phyloP scores from a whole-genome alignment of 768 basidiomycete genomes.

The Terana coerulea region DNA sequence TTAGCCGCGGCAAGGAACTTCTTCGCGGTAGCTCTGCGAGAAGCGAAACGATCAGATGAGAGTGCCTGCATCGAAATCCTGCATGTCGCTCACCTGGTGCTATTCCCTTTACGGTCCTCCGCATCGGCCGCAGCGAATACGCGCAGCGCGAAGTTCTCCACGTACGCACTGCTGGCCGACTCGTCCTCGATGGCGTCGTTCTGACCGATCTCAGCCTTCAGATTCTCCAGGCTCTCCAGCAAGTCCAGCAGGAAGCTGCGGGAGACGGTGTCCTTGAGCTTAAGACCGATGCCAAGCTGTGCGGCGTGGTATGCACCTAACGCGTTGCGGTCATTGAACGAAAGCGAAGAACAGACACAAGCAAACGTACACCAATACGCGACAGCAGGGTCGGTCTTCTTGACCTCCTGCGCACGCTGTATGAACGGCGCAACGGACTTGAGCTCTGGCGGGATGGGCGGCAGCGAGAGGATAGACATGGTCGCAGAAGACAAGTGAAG shows the following conservation, averaged over 20 bases:
- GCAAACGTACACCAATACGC: slow-evolving; percentile 90
- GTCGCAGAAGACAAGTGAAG: neutral
- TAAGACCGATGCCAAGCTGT: slow-evolving; percentile 77
- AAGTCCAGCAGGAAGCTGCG: slow-evolving; percentile 69
- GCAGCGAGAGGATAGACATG: slow-evolving; percentile 45
- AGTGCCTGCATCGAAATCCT: neutral
- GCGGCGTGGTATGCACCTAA: slow-evolving; percentile 89
- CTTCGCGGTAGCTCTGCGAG: slow-evolving; percentile 77
- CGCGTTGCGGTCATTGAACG: slow-evolving; percentile 1
- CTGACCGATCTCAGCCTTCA: slow-evolving; percentile 71
- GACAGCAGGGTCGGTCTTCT: slow-evolving; percentile 76
- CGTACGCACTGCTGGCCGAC: slow-evolving; percentile 77
- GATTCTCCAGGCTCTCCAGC: slow-evolving; percentile 71
- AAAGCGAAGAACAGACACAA: slow-evolving; percentile 8
- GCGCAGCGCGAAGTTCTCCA: slow-evolving; percentile 91
- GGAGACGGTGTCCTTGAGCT: slow-evolving; percentile 59
- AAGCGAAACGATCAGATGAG: neutral
- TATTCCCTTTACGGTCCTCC: slow-evolving; percentile 77
- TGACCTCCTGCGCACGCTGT: slow-evolving; percentile 88
- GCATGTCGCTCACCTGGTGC: slow-evolving; percentile 56
- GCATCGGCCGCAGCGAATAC: slow-evolving; percentile 90
- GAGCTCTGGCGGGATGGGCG: slow-evolving; percentile 56
- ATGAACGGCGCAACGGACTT: slow-evolving; percentile 75
- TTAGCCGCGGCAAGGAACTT: slow-evolving; percentile 95
- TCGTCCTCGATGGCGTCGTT: slow-evolving; percentile 85